Conservation (phyloP, 805 yeast genomes). For the Cyberlindnera galapagoensis region DNA sequence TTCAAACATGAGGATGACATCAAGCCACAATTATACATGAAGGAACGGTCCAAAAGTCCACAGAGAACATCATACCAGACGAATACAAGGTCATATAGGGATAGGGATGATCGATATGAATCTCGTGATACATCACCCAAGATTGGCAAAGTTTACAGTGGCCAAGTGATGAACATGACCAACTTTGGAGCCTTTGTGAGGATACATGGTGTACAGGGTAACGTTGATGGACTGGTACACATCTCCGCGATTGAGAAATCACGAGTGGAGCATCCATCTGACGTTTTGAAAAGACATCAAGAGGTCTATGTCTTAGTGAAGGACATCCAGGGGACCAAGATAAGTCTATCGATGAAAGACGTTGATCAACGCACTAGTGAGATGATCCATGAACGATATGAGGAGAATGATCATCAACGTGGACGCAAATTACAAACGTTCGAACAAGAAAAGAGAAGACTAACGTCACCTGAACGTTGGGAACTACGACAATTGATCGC, state of each 20-base stretch:
- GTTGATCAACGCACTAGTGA: constrained; percentile 68
- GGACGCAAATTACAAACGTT: constrained; percentile 12
- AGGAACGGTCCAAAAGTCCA: constrained; percentile 10
- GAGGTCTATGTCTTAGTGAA: constrained; percentile 58
- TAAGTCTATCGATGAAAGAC: constrained; percentile 62
- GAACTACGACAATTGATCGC: constrained; percentile 79
- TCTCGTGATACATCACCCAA: too few species aligned
- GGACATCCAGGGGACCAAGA: constrained; percentile 38
- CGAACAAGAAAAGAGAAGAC: constrained; percentile 31
- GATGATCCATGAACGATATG: constrained; percentile 7
- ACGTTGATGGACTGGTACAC: constrained; percentile 64
- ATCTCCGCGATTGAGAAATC: constrained; percentile 56
- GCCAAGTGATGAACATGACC: constrained; percentile 52
- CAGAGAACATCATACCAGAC: constrained; percentile 1
- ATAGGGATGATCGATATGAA: constrained; percentile 19
- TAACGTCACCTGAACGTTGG: constrained; percentile 88
- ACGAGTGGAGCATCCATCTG: constrained; percentile 52
- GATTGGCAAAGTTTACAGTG: constrained; percentile 48
- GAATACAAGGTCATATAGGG: constrained; percentile 18
- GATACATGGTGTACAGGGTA: constrained; percentile 32
- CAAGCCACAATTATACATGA: neutral
- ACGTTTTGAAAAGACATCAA: constrained; percentile 49
- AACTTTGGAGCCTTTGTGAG: constrained; percentile 76
- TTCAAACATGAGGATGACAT: constrained; percentile 18
- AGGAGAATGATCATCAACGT: constrained; percentile 10